These are phyloP conservation scores for Uronychia setigera DNA, from an alignment of 73 alveolate species.

Conservation along the genomic window DNA sequence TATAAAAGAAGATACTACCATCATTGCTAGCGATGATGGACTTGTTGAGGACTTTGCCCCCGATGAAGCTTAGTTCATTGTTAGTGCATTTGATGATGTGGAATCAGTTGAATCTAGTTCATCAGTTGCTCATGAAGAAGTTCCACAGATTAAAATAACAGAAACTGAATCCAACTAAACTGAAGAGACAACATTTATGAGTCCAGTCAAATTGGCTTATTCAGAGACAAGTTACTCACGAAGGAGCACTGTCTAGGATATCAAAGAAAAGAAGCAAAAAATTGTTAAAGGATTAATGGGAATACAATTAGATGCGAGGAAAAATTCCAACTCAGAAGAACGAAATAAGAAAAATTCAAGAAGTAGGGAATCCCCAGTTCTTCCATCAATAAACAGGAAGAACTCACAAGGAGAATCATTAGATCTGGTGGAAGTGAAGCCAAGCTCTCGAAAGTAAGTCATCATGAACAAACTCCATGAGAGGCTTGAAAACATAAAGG, in stretches of 20 bases:
- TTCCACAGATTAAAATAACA: background rate
- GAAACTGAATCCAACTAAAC: background rate
- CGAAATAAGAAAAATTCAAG: background rate
- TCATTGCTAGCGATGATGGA: background rate
- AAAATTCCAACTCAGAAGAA: background rate
- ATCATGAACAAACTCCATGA: background rate
- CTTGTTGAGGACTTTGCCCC: background rate
- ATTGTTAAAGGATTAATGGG: background rate
- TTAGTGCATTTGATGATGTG: background rate
- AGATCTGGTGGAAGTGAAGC: background rate
- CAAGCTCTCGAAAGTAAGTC: background rate
- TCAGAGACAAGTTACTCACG: background rate
- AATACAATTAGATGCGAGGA: background rate
- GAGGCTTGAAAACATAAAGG: background rate
- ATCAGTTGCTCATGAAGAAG: background rate
- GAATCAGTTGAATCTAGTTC: background rate
- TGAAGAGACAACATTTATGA: no score
- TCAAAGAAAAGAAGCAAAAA: background rate
- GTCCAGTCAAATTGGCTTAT: no score
- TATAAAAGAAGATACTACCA: background rate
- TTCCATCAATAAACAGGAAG: background rate
- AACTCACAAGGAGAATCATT: background rate
- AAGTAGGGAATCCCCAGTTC: background rate
- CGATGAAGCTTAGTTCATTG: background rate
- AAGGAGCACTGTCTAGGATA: background rate